These are phyloP conservation scores for Acanthamoeba quina DNA, from an alignment of 208 protist species.

Conservation along the genomic window DNA sequence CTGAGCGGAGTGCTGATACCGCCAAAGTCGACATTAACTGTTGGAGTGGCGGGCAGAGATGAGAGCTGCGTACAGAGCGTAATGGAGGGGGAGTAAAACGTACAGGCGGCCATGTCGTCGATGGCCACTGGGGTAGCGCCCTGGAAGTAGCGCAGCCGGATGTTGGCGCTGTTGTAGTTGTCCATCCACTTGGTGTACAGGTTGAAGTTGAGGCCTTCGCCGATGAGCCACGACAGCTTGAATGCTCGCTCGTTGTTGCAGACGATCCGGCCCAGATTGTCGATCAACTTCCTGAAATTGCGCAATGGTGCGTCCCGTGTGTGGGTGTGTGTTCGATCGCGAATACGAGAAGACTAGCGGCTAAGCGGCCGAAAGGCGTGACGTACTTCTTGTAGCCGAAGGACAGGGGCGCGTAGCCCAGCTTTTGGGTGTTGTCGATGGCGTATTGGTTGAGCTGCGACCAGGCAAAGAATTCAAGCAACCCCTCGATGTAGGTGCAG, in stretches of 20 bases:
- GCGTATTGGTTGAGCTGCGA: conserved; percentile 61
- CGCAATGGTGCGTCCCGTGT: neutral
- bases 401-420: conserved; percentile 20
- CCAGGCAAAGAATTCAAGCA: conserved; percentile 59
- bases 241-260: neutral
- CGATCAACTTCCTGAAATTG: neutral
- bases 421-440: neutral
- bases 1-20: neutral
- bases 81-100: neutral
- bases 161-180: neutral
- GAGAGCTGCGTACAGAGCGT: neutral
- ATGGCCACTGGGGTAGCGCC: neutral
- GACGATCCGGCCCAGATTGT: neutral
- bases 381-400: conserved; percentile 14
- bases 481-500: conserved; percentile 55
- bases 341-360: neutral
- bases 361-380: neutral
- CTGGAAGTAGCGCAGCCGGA: conserved; percentile 20
- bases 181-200: conserved; percentile 41
- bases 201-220: conserved; percentile 41
- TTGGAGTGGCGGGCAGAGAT: neutral
- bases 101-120: neutral
- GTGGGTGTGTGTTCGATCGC: neutral
- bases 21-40: conserved; percentile 38
- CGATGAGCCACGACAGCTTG: conserved; percentile 42